Base-by-base conservation (phyloP, 1,284 basidiomycete species). In the Boletus sp. region DNA sequence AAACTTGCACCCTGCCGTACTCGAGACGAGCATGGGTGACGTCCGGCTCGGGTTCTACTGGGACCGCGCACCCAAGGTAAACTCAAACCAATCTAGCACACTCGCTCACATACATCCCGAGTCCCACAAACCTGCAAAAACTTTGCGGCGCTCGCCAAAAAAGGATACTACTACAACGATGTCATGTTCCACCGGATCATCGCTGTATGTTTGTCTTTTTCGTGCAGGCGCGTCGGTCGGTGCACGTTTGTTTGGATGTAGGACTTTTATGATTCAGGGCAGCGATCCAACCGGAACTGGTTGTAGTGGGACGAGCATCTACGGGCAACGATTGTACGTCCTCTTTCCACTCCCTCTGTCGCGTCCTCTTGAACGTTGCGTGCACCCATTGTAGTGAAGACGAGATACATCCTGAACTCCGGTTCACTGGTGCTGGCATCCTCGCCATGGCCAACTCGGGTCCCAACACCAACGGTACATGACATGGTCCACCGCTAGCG, bases 371-470 rank as follows among this genome's bases (percentile, higher is more conserved):
- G 11, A 44, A 23, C 44, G 14, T 52, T 3, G 4, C 7, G 10
- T 37, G 17, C 19, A 21, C 40, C 23, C n/a, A n/a, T 21, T 19
- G 37, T 52, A 91, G 89, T 61, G 87, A 93, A 72, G 94, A 96
- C 74, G 94, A 96, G 74, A 87, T 96, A 51, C 84, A 90, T 69
- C 89, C 92, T 4, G 94, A 96, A 25, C 78, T 97, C 65, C 83
- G 95, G 47, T 97, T 97, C 78, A 95, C 94, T 4, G 95, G 95
- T n/a, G 94, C 95, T 49, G 95, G 95, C 30, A 95, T 97, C 59
- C 83, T 98, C 27, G 95, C 95, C 11, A 98, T 97, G 95, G 95
- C 95, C 4, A 98, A 98, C 75, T 90, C 92, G 40, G 95, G 95
- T 1, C 94, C 95, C 9, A 95, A 97, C 72, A 93, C 92, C 16